Evolutionary conservation across 1,284 basidiomycete genomes (phyloP).

Genomic region (Pseudozyma thailandica): DNA sequence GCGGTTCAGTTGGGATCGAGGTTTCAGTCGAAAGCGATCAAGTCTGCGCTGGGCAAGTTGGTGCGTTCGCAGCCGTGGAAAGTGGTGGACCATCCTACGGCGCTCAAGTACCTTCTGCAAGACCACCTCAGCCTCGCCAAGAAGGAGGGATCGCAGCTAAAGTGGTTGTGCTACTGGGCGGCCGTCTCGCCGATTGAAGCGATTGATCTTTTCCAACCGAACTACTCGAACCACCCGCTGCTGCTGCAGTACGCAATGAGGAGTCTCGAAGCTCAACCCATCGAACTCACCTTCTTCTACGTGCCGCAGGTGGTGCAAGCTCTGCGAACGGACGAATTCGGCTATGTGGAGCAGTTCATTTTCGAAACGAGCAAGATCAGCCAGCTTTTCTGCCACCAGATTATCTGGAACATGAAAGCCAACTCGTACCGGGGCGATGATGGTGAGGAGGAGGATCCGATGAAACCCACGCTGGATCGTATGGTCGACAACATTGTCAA

Average conservation of each 20-base stretch:
- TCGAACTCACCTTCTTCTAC: slow-evolving; percentile 97
- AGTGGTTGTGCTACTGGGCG: slow-evolving; percentile 89
- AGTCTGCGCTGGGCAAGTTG: slow-evolving; percentile 79
- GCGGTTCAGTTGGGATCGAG: slow-evolving; percentile 86
- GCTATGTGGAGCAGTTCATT: slow-evolving; percentile 94
- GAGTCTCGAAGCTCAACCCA: slow-evolving; percentile 91
- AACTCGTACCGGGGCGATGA: slow-evolving; percentile 92
- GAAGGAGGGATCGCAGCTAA: slow-evolving; percentile 50
- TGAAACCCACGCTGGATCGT: slow-evolving; percentile 92
- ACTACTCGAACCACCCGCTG: slow-evolving; percentile 78
- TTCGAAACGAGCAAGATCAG: slow-evolving; percentile 98
- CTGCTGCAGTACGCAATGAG: slow-evolving; percentile 96
- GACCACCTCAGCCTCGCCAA: slow-evolving; percentile 80
- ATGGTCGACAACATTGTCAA: slow-evolving; percentile 85
- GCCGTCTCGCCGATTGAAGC: slow-evolving; percentile 81
- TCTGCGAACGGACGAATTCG: slow-evolving; percentile 78
- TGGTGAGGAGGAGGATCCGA: slow-evolving; percentile 79
- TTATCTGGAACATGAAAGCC: slow-evolving; percentile 99
- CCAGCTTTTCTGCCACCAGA: slow-evolving; percentile 98
- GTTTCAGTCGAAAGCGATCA: slow-evolving; percentile 77
- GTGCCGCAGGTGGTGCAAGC: slow-evolving; percentile 98
- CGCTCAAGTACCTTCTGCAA: slow-evolving; percentile 81
- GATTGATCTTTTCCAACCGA: slow-evolving; percentile 61
- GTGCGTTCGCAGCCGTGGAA: slow-evolving; percentile 79
- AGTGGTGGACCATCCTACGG: slow-evolving; percentile 81